Evolutionary conservation across 148 eudicot genomes (phyloP), one percentile per base, ranked within the genome.

Genomic region (Arbutus unedo): DNA sequence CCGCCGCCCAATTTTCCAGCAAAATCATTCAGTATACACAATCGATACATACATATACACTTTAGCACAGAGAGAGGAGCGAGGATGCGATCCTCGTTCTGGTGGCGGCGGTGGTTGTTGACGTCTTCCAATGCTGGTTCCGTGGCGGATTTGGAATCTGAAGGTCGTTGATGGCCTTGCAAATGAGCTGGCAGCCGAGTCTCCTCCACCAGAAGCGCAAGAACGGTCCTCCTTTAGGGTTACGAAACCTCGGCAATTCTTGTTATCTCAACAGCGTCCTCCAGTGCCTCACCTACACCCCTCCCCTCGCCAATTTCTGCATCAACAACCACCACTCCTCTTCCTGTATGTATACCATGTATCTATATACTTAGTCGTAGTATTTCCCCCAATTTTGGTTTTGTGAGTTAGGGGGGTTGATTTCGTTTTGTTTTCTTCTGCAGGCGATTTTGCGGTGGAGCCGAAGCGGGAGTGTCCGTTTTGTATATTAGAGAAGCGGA

Each of bases 221-320:
- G 84, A 82, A 74, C 78, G 87, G 89, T 31, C 93, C 91, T 23
- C 98, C 99, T 1, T 77, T 96, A 92, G 99, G 99, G 90, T 88
- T 96, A 44, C 86, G 81, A 78, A 96, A 96, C 85, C 84, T 94
- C 78, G 99, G 99, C 68, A 96, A 96, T 86, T 88, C 94, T 11
- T 96, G 99, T 82, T 96, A 96, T 67, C 92, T 96, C 81, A 96
- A 96, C 89, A 88, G 93, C 84, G 99, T 96, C 67, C 91, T 96
- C 56, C 99, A 96, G 96, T 96, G 99, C 89, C 92, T 96, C 76
- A 96, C 99, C 67, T 92, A 88, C 83, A 96, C 99, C 9, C 98
- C 99, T 86, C 99, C 99, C 38, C 99, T 96, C 83, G 98, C 98
- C 80, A 86, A 91, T 90, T 93, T 91, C 88, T 96, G 97, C 86